phyloP scores from a whole-genome alignment of 768 basidiomycete species.

The Filobasidium floriforme region DNA sequence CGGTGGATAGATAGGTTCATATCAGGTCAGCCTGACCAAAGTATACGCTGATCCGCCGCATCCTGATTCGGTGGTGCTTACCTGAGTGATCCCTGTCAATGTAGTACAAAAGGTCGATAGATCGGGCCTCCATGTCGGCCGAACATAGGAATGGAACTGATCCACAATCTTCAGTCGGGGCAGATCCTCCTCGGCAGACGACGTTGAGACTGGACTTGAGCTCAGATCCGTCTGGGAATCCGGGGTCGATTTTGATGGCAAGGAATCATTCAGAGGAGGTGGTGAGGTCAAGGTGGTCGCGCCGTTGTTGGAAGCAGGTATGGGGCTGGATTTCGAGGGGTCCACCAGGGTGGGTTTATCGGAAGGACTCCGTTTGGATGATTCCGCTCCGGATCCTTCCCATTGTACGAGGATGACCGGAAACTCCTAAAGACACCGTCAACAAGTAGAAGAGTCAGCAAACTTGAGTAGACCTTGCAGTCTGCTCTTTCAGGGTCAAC shows the following conservation, averaged over 20 bases:
- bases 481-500: no score
- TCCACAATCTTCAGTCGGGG: conserved; percentile 59
- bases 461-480: neutral
- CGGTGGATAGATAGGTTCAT: neutral
- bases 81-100: conserved; percentile 89
- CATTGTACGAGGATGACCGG: conserved; percentile 83
- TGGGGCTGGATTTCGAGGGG: no score
- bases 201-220: neutral
- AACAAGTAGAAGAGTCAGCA: conserved; percentile 13
- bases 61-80: conserved; percentile 45
- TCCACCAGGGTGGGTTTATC: no score
- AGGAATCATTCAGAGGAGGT: neutral
- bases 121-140: conserved; percentile 74
- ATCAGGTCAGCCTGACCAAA: neutral
- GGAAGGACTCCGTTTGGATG: no score
- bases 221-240: no score
- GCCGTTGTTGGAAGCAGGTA: conserved; percentile 28
- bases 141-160: conserved; percentile 81
- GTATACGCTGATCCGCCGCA: neutral
- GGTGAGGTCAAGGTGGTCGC: conserved; percentile 51
- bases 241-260: no score
- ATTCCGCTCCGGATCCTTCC: conserved; percentile 37
- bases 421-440: conserved; percentile 61
- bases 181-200: neutral
- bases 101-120: conserved; percentile 76